Evolutionary conservation across 352 stramenopile species (phyloP).

Genomic region (Thalassiosira mediterranea): DNA sequence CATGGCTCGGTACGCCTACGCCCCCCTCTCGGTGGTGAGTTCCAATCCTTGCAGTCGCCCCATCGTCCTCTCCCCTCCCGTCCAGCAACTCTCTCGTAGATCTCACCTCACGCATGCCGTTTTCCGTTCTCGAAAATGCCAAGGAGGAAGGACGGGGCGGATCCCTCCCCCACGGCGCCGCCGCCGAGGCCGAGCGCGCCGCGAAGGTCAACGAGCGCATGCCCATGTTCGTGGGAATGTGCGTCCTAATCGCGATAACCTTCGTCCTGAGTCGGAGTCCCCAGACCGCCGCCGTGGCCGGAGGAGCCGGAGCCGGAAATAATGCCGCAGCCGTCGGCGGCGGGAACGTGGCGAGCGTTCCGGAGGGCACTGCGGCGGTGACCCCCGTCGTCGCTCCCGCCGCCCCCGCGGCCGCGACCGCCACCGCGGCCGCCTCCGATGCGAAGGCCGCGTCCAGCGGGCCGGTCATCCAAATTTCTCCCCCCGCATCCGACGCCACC

Average conservation of each 20-base stretch:
- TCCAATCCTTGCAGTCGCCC: background rate
- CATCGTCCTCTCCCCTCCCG: background rate
- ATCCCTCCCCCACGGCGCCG: constrained; percentile 5
- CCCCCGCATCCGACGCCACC: constrained; percentile 5
- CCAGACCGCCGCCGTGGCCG: background rate
- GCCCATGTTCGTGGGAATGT: constrained; percentile 84
- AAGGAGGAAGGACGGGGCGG: constrained; percentile 34
- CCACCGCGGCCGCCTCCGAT: background rate
- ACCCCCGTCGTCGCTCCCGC: constrained; percentile 6
- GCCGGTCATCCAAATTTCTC: constrained; percentile 13
- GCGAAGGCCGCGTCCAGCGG: constrained; percentile 3
- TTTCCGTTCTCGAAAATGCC: constrained; percentile 12
- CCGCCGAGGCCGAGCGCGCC: constrained; percentile 45
- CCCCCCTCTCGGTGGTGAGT: constrained; percentile 78
- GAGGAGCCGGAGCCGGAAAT: background rate
- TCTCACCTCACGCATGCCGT: too few relatives aligned
- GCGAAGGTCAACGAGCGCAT: constrained; percentile 79
- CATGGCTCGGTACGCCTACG: constrained; percentile 81
- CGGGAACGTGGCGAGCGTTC: constrained; percentile 1
- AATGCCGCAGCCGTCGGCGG: constrained; percentile 1
- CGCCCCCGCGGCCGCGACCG: background rate
- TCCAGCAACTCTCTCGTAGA: too few relatives aligned
- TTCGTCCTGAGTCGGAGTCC: constrained; percentile 84
- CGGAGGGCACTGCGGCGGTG: constrained; percentile 24
- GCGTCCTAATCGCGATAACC: constrained; percentile 86